These are phyloP conservation scores for Boletus rubescentipes DNA, from an alignment of 768 basidiomycete species.

Conservation along the genomic window DNA sequence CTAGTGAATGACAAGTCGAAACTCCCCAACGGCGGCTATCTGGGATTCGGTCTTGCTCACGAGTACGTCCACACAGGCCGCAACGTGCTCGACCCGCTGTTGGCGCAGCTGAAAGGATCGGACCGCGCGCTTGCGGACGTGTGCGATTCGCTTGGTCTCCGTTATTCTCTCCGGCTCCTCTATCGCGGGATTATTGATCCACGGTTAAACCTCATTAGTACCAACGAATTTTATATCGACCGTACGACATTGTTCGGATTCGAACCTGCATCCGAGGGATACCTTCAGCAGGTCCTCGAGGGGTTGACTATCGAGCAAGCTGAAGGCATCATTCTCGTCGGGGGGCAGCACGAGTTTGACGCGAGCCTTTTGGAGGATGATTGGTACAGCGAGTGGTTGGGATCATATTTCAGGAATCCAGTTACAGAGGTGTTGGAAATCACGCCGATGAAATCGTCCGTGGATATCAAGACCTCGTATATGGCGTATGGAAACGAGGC, in stretches of 20 bases:
- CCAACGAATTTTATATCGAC: neutral
- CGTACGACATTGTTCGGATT: no score
- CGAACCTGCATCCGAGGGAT: accelerated
- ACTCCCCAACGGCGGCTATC: constrained; percentile 11
- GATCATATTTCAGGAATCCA: neutral
- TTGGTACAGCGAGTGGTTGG: neutral
- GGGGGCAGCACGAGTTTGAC: neutral
- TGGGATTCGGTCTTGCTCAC: constrained; percentile 16
- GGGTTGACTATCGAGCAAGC: constrained; percentile 1
- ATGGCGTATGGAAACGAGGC: constrained; percentile 7
- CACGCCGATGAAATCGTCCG: constrained; percentile 11
- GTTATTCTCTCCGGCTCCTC: neutral
- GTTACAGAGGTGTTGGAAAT: constrained; percentile 9
- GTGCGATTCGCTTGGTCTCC: constrained; percentile 6
- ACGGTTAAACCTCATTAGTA: neutral
- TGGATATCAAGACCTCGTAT: neutral
- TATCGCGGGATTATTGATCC: neutral
- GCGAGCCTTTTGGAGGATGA: neutral
- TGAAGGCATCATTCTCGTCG: constrained; percentile 3
- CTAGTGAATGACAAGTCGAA: neutral
- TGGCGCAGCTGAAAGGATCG: constrained; percentile 13
- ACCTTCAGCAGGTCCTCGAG: neutral
- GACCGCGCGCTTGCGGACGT: constrained; percentile 8
- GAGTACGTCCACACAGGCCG: constrained; percentile 6
- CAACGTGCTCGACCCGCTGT: neutral